These are phyloP conservation scores for Tremellales sp. DNA, from an alignment of 1,284 basidiomycete species.

Conservation along the genomic window DNA sequence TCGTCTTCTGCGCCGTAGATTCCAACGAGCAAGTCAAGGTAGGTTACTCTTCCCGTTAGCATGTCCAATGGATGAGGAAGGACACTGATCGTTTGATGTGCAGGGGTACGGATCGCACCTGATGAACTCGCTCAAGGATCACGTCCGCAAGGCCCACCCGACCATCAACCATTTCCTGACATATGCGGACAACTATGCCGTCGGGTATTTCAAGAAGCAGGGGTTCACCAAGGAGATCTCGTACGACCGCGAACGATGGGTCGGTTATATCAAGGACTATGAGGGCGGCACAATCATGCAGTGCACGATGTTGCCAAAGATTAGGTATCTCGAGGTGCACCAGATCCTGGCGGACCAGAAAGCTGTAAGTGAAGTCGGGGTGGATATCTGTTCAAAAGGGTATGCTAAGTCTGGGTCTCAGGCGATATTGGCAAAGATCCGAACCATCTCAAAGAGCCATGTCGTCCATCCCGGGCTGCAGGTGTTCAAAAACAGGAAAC, in stretches of 20 bases:
- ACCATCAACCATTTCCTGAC: slow-evolving; percentile 92
- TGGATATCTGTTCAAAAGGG: not conserved
- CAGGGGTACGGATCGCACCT: slow-evolving; percentile 97
- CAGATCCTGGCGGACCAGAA: slow-evolving; percentile 78
- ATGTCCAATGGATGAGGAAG: not conserved
- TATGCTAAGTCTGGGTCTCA: slow-evolving; percentile 12
- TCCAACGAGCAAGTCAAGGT: slow-evolving; percentile 97
- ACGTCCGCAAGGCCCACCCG: slow-evolving; percentile 74
- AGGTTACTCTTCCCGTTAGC: slow-evolving; percentile 16
- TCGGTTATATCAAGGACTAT: slow-evolving; percentile 99
- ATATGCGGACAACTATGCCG: slow-evolving; percentile 98
- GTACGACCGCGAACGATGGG: slow-evolving; percentile 86
- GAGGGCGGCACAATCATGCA: slow-evolving; percentile 99
- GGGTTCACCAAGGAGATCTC: slow-evolving; percentile 98
- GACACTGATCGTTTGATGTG: not conserved
- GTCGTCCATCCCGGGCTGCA: slow-evolving; percentile 78
- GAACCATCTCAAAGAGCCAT: slow-evolving; percentile 80
- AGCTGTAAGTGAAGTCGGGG: slow-evolving; percentile 53
- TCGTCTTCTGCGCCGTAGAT: slow-evolving; percentile 97
- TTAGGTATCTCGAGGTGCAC: slow-evolving; percentile 82
- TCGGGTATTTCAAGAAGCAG: slow-evolving; percentile 99
- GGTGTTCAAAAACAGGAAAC: slow-evolving; percentile 61
- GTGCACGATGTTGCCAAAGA: slow-evolving; percentile 86
- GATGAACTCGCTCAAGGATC: slow-evolving; percentile 98
- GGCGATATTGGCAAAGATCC: slow-evolving; percentile 83